Evolutionary conservation across 2,329 filamentous ascomycete species (phyloP).

Genomic region (Penicillium olsonii): DNA sequence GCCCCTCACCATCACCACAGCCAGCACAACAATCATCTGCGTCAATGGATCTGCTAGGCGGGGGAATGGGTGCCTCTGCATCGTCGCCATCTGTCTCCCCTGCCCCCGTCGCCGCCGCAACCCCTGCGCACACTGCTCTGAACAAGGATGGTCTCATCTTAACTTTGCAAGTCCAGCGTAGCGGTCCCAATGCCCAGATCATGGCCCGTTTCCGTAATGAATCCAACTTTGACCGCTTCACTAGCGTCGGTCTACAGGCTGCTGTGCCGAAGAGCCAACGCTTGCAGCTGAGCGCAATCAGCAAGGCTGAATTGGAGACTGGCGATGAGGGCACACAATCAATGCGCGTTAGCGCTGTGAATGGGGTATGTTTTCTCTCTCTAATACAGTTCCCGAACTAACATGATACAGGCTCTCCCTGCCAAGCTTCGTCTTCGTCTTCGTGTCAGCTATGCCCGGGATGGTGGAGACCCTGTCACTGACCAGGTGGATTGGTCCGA

Average conservation of each 20-base stretch:
- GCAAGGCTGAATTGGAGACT: conserved; percentile 71
- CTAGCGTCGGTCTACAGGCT: conserved; percentile 81
- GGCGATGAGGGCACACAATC: conserved; percentile 84
- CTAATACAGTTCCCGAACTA: conserved; percentile 26
- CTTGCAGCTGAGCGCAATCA: conserved; percentile 87
- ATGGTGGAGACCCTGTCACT: conserved; percentile 68
- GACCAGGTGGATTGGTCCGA: conserved; percentile 99
- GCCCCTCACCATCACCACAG: conserved; percentile 50
- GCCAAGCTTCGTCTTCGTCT: conserved; percentile 75
- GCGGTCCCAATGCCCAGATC: conserved; percentile 69
- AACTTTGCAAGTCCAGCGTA: conserved; percentile 81
- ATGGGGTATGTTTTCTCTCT: conserved; percentile 71
- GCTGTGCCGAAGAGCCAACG: conserved; percentile 97
- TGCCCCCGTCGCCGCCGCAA: conserved; percentile 50
- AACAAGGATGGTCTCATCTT: conserved; percentile 82
- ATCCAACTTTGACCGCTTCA: conserved; percentile 65
- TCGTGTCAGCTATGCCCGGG: conserved; percentile 77
- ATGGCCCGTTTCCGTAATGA: conserved; percentile 81
- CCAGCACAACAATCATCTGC: conserved; percentile 49
- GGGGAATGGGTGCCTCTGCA: conserved; percentile 42
- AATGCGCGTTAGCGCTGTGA: conserved; percentile 83
- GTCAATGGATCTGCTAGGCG: conserved; percentile 36
- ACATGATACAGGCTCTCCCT: conserved; percentile 62
- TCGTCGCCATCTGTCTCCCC: conserved; percentile 50
- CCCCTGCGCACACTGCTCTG: conserved; percentile 69